These are phyloP conservation scores for Priceomyces carsonii DNA, from an alignment of 805 yeast genomes.

Conservation along the genomic window DNA sequence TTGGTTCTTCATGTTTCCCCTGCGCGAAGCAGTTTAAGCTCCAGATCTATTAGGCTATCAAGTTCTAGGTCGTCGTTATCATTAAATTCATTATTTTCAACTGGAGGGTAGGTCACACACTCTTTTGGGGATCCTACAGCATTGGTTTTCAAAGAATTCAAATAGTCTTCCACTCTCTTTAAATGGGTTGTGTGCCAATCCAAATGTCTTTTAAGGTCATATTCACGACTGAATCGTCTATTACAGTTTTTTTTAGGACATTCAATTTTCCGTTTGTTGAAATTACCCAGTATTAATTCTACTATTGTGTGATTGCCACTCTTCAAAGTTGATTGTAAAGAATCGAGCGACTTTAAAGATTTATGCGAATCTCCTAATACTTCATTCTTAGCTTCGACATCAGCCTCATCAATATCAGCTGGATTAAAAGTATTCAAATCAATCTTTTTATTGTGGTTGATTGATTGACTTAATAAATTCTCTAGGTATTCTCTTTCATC, in stretches of 20 bases:
- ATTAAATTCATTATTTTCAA: constrained; percentile 7
- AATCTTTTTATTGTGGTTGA: constrained; percentile 3
- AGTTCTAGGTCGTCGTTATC: constrained; percentile 19
- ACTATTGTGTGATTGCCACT: constrained; percentile 28
- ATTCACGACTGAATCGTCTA: constrained; percentile 51
- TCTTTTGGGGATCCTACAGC: constrained; percentile 10
- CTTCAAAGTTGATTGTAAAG: constrained; percentile 13
- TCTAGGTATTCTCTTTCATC: constrained; percentile 23
- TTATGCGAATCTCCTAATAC: constrained; percentile 14
- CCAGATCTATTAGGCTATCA: constrained; percentile 24
- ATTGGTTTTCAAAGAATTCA: constrained; percentile 24
- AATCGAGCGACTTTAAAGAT: constrained; percentile 18
- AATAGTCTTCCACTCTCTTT: constrained; percentile 28
- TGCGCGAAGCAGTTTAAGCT: constrained; percentile 19
- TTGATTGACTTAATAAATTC: constrained; percentile 17
- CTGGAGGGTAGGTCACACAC: too few species aligned
- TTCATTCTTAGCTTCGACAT: constrained; percentile 5
- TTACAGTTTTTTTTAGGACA: constrained; percentile 56
- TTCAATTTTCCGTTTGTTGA: constrained; percentile 28
- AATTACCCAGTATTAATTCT: constrained; percentile 39
- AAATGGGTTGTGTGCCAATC: constrained; percentile 50
- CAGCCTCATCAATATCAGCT: constrained; percentile 6
- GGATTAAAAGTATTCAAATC: constrained; percentile 4
- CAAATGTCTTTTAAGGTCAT: constrained; percentile 51
- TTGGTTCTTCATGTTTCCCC: constrained; percentile 14